Conservation (phyloP, 129 eudicot genomes). For the Smallanthus sonchifolius region DNA sequence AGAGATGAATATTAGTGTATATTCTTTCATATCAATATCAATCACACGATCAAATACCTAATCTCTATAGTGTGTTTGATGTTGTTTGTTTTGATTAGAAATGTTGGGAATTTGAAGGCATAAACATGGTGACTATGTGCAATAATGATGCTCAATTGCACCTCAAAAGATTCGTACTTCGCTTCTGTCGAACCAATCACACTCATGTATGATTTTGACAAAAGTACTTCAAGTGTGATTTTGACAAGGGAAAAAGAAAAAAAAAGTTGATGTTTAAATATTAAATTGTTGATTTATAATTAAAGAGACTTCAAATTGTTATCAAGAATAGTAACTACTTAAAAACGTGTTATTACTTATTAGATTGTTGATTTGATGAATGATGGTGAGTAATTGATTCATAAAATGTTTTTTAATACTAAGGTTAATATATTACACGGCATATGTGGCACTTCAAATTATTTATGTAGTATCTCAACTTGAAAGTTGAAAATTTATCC, state of each 20-base stretch:
- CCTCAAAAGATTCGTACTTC: slow-evolving; percentile 30
- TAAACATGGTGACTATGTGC: slow-evolving; percentile 14
- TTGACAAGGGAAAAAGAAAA: not conserved
- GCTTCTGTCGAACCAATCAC: slow-evolving; percentile 28
- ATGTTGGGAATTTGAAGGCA: slow-evolving; percentile 36
- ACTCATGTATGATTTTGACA: slow-evolving; percentile 14
- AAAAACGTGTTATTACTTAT: not conserved
- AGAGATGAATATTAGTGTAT: not conserved
- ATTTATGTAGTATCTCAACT: too few relatives aligned
- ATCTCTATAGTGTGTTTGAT: not conserved
- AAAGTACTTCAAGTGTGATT: slow-evolving; percentile 17
- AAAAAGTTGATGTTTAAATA: not conserved
- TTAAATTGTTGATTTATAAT: not conserved
- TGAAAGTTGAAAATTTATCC: too few relatives aligned
- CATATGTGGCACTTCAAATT: not conserved
- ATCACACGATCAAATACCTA: not conserved
- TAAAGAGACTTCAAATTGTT: not conserved
- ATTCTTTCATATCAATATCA: not conserved
- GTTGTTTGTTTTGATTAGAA: slow-evolving; percentile 21
- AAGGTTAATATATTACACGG: not conserved
- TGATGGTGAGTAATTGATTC: not conserved
- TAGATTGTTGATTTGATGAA: not conserved
- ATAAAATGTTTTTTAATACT: not conserved
- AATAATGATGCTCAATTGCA: slow-evolving; percentile 19
- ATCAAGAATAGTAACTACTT: not conserved